Evolutionary conservation across 2,329 filamentous ascomycete species (phyloP), one percentile per base, ranked within the genome.

Genomic region (Pseudogymnoascus sp.): DNA sequence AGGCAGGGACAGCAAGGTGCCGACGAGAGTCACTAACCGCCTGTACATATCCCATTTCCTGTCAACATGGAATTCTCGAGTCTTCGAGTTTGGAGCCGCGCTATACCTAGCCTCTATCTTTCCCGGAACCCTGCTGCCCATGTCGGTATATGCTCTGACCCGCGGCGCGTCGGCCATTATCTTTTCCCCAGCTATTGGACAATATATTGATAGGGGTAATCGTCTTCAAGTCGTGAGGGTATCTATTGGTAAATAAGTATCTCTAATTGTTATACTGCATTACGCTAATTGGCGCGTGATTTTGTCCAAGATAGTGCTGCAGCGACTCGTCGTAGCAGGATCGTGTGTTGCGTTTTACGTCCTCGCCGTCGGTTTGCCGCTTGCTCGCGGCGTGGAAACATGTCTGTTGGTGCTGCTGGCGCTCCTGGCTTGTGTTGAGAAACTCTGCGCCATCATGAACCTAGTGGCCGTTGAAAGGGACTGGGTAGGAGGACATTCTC

Each of bases 381-480:
- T 13, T 71, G 26, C 65, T 63, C 2, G 64, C 57, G 8, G 62
- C 40, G 3, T 42, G 35, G 23, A 42, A 8, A 21, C 59, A 9
- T 33, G 74, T 0, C 64, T 79, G 2, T 71, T 79, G 64, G 67
- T 68, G 1, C 31, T 71, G 2, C 71, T 77, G n/a, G 78, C 82
- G 0, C 17, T 83, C 0, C 74, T 90, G 50, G 86, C 87, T 0
- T 89, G 87, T 63, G 69, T 87, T 1, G 89, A 92, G 74, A 92
- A 91, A 71, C 73, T 90, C 8, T 80, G 78, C 13, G 80, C 85
- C 1, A 79, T 87, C 5, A 79, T 85, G 72, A 91, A 91, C 71
- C 78, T 83, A 0, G 82, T 91, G 0, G 79, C 88, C 0, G 80
- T 92, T 0, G 89, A 91, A 72, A 78, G 85, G 69, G 89, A 92